phyloP scores from a whole-genome alignment of 2,329 filamentous ascomycete genomes.

The Fusarium transvaalense region DNA sequence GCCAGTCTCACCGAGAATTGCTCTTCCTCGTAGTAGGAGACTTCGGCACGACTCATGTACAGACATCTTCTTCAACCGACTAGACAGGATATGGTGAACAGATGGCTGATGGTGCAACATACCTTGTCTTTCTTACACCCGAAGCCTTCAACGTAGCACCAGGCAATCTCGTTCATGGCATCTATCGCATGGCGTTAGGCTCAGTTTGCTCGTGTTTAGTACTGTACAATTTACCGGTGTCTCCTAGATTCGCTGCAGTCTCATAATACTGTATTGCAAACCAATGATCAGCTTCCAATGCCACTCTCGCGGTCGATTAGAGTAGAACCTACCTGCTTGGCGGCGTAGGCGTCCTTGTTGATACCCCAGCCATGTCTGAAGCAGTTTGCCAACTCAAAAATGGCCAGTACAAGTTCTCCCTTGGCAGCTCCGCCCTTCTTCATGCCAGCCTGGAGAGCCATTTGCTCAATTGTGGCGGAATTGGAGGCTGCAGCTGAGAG shows the following conservation, averaged over 20 bases:
- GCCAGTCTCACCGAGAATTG: constrained; percentile 32
- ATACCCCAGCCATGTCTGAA: constrained; percentile 97
- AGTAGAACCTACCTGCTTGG: constrained; percentile 69
- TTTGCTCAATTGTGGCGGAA: constrained; percentile 85
- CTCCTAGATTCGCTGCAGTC: constrained; percentile 94
- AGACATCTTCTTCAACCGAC: constrained; percentile 12
- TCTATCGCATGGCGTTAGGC: constrained; percentile 63
- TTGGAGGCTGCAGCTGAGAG: constrained; percentile 91
- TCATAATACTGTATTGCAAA: constrained; percentile 82
- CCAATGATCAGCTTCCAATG: constrained; percentile 21
- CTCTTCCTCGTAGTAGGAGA: neutral
- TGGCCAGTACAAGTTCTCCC: constrained; percentile 94
- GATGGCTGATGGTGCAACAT: constrained; percentile 57
- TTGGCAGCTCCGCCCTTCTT: constrained; percentile 96
- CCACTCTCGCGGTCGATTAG: neutral
- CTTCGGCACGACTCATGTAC: constrained; percentile 20
- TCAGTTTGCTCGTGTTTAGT: constrained; percentile 3
- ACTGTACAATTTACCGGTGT: constrained; percentile 70
- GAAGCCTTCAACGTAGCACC: constrained; percentile 98
- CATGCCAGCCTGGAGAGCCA: constrained; percentile 86
- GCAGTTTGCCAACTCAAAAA: constrained; percentile 93
- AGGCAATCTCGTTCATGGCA: constrained; percentile 96
- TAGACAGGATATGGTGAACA: constrained; percentile 15
- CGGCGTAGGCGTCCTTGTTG: constrained; percentile 85
- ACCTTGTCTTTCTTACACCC: constrained; percentile 99